These are phyloP conservation scores for Akanthomyces uredinophilus DNA, from an alignment of 2,329 filamentous ascomycete species.

Conservation along the genomic window DNA sequence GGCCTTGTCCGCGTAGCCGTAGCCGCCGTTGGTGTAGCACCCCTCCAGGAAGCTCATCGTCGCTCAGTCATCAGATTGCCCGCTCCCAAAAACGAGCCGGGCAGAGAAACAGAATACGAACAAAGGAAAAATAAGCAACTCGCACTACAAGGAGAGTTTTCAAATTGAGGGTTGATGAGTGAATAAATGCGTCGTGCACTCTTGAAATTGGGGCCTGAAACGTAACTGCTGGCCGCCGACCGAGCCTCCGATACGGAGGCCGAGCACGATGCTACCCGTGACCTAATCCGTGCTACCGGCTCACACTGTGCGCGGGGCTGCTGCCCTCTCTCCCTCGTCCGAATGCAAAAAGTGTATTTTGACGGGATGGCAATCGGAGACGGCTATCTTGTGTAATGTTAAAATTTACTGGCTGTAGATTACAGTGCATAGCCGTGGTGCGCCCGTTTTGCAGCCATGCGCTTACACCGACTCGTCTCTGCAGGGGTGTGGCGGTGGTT, in stretches of 20 bases:
- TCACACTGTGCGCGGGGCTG: background rate
- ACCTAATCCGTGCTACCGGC: background rate
- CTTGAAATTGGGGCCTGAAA: background rate
- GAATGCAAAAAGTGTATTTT: background rate
- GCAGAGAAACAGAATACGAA: background rate
- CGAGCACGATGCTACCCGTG: constrained; percentile 10
- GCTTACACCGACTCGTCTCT: constrained; percentile 3
- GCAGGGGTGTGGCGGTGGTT: background rate
- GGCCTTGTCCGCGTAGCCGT: background rate
- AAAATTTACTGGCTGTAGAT: constrained; percentile 6
- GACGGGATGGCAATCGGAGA: background rate
- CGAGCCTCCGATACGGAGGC: constrained; percentile 13
- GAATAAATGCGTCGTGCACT: background rate
- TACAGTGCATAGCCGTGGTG: background rate
- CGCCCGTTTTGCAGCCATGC: background rate
- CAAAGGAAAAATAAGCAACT: background rate
- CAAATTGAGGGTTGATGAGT: background rate
- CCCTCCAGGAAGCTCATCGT: constrained; percentile 8
- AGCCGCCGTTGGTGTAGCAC: background rate
- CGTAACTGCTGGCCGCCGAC: background rate
- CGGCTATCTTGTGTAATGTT: background rate
- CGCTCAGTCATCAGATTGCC: background rate
- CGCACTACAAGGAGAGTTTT: background rate
- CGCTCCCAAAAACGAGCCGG: background rate
- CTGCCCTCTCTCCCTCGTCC: background rate